Evolutionary conservation across 768 basidiomycete species (phyloP), one percentile per base, ranked within the genome.

Genomic region (Rickenella mellea): DNA sequence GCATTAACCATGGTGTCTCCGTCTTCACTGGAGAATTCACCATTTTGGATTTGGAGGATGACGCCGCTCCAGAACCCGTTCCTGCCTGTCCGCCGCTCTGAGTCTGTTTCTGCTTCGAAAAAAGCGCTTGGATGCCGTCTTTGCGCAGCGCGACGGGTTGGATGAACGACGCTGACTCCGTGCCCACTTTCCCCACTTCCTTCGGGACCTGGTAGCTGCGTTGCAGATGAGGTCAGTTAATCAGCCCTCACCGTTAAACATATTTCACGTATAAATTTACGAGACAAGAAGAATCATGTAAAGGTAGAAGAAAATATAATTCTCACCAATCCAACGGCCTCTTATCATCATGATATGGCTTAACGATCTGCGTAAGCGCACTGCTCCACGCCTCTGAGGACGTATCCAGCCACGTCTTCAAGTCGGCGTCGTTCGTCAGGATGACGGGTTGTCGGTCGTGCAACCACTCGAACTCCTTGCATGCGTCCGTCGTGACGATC

Each of bases 391-490:
- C 60, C 31, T 72, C 71, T 0, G 73, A 70, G 2, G 74, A 76
- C 2, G 84, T 82, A 60, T 93, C 84, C 11, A 98, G 72, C 94
- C 94, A 98, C 9, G 57, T 53, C 15, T 68, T 57, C 21, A 91
- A 64, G 1, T 83, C 80, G 2, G 73, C 71, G 26, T 66, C 55
- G 0, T 69, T 67, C 7, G 75, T 70, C 5, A 98, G 73, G 37
- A 97, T 80, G 32, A 91, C 87, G 6, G 85, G 85, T 49, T 85
- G 83, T 17, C 93, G 79, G 51, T 93, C 86, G 55, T 96, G 94
- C n/a, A 97, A 69, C 86, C 90, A 97, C 5, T 64, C 63, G 35
- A 91, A 68, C 5, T 79, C 73, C 42, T 74, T 74, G 55, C 75
- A 73, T 33, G 87, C 74, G 25, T 73, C 58, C 1, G 90, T 91